phyloP scores from a whole-genome alignment of 1,139 yeast species.

The Yamadazyma aaseri region DNA sequence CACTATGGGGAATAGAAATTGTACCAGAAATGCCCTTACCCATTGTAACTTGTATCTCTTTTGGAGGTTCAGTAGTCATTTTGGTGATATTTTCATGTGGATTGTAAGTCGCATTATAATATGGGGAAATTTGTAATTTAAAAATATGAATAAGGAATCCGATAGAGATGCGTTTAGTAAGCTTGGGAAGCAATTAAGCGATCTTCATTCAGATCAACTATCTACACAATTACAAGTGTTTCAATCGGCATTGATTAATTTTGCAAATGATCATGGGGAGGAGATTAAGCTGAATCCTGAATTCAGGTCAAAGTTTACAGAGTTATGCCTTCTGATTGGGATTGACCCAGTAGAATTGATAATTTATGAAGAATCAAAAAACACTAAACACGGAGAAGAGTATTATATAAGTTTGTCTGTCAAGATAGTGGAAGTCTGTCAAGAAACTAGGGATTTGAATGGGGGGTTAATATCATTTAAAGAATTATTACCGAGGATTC shows the following conservation, averaged over 20 bases:
- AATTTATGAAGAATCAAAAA: slow-evolving; percentile 23
- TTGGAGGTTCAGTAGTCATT: slow-evolving; percentile 15
- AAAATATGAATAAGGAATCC: slow-evolving; percentile 1
- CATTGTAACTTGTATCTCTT: slow-evolving; percentile 38
- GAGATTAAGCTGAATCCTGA: slow-evolving; percentile 65
- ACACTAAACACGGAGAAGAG: slow-evolving; percentile 38
- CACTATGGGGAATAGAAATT: slow-evolving; percentile 38
- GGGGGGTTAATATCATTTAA: slow-evolving; percentile 76
- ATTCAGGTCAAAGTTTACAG: slow-evolving; percentile 67
- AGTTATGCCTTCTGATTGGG: slow-evolving; percentile 75
- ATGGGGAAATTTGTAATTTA: slow-evolving; percentile 1
- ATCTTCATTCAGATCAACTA: slow-evolving; percentile 50
- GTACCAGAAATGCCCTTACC: slow-evolving; percentile 40
- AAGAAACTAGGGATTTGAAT: slow-evolving; percentile 64
- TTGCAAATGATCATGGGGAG: slow-evolving; percentile 60
- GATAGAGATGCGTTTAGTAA: slow-evolving; percentile 30
- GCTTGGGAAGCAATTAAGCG: slow-evolving; percentile 27
- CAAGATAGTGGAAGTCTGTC: slow-evolving; percentile 71
- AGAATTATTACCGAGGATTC: slow-evolving; percentile 45
- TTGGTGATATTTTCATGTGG: not conserved
- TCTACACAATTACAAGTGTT: slow-evolving; percentile 59
- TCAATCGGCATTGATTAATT: slow-evolving; percentile 57
- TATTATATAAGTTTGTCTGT: slow-evolving; percentile 67
- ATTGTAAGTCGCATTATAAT: not conserved
- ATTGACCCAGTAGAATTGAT: slow-evolving; percentile 71